Evolutionary conservation across 2,329 filamentous ascomycete species (phyloP).

Genomic region (Penicillium sp.): DNA sequence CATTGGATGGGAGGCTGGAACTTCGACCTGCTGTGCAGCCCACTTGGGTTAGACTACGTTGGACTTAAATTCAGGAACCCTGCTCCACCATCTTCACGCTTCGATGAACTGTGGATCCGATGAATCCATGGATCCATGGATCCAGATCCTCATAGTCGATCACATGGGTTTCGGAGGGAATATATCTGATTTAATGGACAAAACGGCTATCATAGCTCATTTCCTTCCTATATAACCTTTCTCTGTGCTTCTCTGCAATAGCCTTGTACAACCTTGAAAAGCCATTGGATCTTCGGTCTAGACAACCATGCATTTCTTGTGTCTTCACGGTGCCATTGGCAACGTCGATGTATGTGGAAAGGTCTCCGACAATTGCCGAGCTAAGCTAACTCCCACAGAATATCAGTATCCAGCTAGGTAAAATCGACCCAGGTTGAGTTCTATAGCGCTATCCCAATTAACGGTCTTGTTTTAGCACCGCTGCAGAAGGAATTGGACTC

Average conservation of each 20-base stretch:
- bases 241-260: background rate
- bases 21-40: conserved; percentile 13
- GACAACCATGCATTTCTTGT: conserved; percentile 24
- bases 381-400: conserved; percentile 3
- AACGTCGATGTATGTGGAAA: conserved; percentile 23
- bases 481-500: conserved; percentile 17
- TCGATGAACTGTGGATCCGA: conserved; percentile 3
- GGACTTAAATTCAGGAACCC: conserved; percentile 16
- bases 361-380: no score
- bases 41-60: conserved; percentile 3
- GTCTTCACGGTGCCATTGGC: conserved; percentile 29
- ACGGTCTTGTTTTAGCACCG: conserved; percentile 10
- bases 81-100: conserved; percentile 1
- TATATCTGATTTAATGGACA: conserved; percentile 6
- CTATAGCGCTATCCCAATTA: background rate
- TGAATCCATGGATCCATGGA: background rate
- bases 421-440: background rate
- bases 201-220: background rate
- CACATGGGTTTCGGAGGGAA: conserved; percentile 18
- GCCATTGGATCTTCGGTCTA: background rate
- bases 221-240: background rate
- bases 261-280: conserved; percentile 9
- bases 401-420: conserved; percentile 20
- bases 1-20: conserved; percentile 10
- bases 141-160: conserved; percentile 2